Percentiles rank a stretch among this genome's conserved stretches.
Conservation (phyloP, 371 early-diverging fungal genomes). For the Mucor circinelloides region DNA sequence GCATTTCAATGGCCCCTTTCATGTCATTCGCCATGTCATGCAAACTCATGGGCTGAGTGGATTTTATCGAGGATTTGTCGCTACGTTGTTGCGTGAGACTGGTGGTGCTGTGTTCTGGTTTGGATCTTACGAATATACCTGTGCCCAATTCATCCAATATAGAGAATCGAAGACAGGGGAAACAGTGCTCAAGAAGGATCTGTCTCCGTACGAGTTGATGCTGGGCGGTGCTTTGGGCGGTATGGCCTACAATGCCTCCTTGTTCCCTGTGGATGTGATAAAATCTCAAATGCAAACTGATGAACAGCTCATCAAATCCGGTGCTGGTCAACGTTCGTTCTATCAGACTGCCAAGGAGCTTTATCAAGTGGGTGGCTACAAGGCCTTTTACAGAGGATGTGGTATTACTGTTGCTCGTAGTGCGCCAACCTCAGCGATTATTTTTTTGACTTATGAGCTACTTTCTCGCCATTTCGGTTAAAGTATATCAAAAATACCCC, state of each 20-base stretch:
- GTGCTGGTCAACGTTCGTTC: slow-evolving; percentile 39
- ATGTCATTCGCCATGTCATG: slow-evolving; percentile 72
- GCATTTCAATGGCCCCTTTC: slow-evolving; percentile 68
- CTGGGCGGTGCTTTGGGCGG: slow-evolving; percentile 92
- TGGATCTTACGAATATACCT: slow-evolving; percentile 87
- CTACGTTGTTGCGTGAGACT: slow-evolving; percentile 87
- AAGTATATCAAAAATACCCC: background rate
- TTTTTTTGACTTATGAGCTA: slow-evolving; percentile 81
- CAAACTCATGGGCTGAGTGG: slow-evolving; percentile 75
- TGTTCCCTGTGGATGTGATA: slow-evolving; percentile 95
- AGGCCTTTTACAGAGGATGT: slow-evolving; percentile 91
- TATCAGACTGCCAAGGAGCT: slow-evolving; percentile 67
- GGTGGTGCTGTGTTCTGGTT: slow-evolving; percentile 97
- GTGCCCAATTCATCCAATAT: slow-evolving; percentile 60
- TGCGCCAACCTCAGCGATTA: slow-evolving; percentile 91
- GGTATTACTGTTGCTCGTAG: slow-evolving; percentile 90
- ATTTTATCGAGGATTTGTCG: slow-evolving; percentile 88
- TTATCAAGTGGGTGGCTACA: slow-evolving; percentile 79
- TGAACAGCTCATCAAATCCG: slow-evolving; percentile 51
- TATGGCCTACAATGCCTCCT: slow-evolving; percentile 85
- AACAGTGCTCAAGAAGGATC: slow-evolving; percentile 55
- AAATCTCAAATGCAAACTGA: slow-evolving; percentile 94
- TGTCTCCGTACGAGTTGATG: slow-evolving; percentile 74
- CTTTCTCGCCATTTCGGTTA: slow-evolving; percentile 24
- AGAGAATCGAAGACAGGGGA: slow-evolving; percentile 27